Conservation (phyloP, 2,329 filamentous ascomycete genomes). For the Magnaporthiopsis poae region DNA sequence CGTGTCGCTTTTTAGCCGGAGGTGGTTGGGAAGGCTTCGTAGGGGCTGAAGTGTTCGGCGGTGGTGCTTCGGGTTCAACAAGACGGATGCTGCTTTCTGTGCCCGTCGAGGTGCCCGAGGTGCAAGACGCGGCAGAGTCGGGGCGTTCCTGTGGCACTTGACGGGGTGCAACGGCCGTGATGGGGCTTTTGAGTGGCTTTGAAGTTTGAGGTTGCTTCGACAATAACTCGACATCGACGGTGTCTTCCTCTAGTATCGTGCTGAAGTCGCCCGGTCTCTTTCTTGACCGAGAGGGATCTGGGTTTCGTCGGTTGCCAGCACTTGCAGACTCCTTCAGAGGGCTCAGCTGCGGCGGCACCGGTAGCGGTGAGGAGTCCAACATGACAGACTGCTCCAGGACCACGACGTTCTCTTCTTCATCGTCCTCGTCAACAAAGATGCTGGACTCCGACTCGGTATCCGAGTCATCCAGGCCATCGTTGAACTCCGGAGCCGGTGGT, state of each 20-base stretch:
- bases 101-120: conserved; percentile 4
- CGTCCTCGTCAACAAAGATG: conserved; percentile 34
- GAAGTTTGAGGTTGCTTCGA: conserved; percentile 1
- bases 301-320: conserved; percentile 35
- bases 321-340: conserved; percentile 43
- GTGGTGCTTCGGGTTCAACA: not conserved
- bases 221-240: conserved; percentile 23
- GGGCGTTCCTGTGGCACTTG: conserved; percentile 8
- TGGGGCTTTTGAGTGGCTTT: not conserved
- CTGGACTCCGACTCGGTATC: conserved; percentile 30
- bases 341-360: conserved; percentile 36
- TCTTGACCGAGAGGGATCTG: conserved; percentile 10
- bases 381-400: conserved; percentile 35
- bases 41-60: not conserved
- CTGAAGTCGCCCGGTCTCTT: conserved; percentile 30
- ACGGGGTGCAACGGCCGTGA: not conserved
- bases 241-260: conserved; percentile 39
- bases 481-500: conserved; percentile 26
- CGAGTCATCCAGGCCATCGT: conserved; percentile 19
- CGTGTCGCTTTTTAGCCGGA: conserved; percentile 7
- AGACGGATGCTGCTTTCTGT: conserved; percentile 6
- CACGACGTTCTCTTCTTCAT: conserved; percentile 35
- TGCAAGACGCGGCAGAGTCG: conserved; percentile 10
- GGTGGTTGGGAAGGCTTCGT: conserved; percentile 5
- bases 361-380: conserved; percentile 35